A percentile compares a stretch with the other conserved stretches of the same genome.
phyloP scores from a whole-genome alignment of 345 rosid species.

The Brassica rapa region DNA sequence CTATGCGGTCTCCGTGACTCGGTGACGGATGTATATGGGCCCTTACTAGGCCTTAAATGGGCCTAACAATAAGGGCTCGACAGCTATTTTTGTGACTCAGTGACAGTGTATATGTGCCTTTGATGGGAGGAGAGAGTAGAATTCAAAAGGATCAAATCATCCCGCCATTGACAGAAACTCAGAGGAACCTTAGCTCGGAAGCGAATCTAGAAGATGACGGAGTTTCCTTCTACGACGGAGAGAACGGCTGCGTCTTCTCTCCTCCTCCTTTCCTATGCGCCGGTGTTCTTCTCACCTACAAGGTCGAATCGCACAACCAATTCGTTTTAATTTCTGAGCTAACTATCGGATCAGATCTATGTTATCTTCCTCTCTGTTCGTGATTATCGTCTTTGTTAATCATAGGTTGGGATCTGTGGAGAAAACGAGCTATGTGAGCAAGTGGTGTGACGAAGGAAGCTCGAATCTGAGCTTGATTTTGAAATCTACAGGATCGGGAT shows the following conservation, averaged over 20 bases:
- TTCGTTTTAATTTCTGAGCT: constrained; percentile 4
- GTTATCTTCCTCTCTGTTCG: background rate
- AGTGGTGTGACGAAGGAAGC: constrained; percentile 39
- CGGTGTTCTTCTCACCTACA: constrained; percentile 41
- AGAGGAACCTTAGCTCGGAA: constrained; percentile 25
- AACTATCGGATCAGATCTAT: no score
- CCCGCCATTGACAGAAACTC: constrained; percentile 57
- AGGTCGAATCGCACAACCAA: constrained; percentile 28
- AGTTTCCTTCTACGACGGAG: constrained; percentile 69
- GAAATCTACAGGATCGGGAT: constrained; percentile 40
- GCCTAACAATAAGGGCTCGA: no score
- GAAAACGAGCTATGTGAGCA: constrained; percentile 21
- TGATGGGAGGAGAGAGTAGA: constrained; percentile 14
- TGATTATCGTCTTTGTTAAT: background rate
- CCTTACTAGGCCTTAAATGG: constrained; percentile 16
- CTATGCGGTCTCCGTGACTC: background rate
- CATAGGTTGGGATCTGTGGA: constrained; percentile 24
- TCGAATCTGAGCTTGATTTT: constrained; percentile 48
- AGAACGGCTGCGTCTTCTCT: constrained; percentile 75
- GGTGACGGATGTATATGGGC: background rate
- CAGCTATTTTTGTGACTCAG: no score
- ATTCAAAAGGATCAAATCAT: constrained; percentile 29
- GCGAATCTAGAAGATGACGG: constrained; percentile 35
- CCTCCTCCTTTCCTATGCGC: constrained; percentile 59
- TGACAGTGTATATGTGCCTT: no score